Percentiles rank a stretch among this genome's conserved stretches.
Evolutionary conservation across 257 asterid species (phyloP).

Genomic region (Voacanga thouarsii): DNA sequence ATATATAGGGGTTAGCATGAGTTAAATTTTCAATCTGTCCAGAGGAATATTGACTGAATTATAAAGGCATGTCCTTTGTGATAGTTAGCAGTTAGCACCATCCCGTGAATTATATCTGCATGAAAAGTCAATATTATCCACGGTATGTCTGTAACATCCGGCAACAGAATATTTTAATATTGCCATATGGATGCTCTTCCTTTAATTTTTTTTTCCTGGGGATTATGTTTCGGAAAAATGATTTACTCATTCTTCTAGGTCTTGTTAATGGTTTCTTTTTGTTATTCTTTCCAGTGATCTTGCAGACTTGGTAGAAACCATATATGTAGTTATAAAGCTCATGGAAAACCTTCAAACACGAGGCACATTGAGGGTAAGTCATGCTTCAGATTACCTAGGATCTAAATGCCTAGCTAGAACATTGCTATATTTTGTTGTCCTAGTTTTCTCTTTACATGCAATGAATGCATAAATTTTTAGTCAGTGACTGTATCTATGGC

Average conservation of each 20-base stretch:
- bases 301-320: slow-evolving; percentile 82
- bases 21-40: not conserved
- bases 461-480: not conserved
- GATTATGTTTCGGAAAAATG: not conserved
- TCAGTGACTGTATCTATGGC: not conserved
- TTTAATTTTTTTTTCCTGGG: not conserved
- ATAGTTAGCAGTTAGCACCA: not conserved
- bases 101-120: not conserved
- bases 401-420: slow-evolving; percentile 3
- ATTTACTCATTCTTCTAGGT: not conserved
- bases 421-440: not conserved
- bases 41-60: not conserved
- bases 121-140: not conserved
- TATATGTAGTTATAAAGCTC: slow-evolving; percentile 69
- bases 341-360: slow-evolving; percentile 86
- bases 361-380: slow-evolving; percentile 80
- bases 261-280: slow-evolving; percentile 21
- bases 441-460: not conserved
- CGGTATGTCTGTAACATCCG: not conserved
- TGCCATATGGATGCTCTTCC: not conserved
- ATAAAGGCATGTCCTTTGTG: not conserved
- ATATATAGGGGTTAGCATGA: not conserved
- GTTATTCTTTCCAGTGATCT: slow-evolving; percentile 69
- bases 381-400: slow-evolving; percentile 14
- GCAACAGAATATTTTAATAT: not conserved